Conservation (phyloP, 2,329 filamentous ascomycete species). For the Colletotrichum euphorbiae region DNA sequence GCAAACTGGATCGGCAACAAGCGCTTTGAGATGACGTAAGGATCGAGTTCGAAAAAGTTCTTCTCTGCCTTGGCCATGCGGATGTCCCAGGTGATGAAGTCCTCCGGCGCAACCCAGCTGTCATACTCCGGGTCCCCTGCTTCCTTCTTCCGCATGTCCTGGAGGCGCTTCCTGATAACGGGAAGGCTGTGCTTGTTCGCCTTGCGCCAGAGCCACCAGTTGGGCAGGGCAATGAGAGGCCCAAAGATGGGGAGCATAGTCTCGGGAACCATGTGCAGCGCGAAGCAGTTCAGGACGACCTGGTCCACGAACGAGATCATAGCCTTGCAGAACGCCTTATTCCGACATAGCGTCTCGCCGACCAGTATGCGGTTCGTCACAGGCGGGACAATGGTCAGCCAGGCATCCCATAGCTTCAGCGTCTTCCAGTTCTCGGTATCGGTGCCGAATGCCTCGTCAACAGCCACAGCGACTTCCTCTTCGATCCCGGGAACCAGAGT, state of each 20-base stretch:
- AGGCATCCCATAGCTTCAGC: constrained; percentile 59
- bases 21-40: constrained; percentile 61
- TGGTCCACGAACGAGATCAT: constrained; percentile 63
- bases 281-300: constrained; percentile 57
- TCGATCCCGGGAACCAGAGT: constrained; percentile 55
- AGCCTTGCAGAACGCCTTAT: constrained; percentile 58
- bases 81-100: constrained; percentile 69
- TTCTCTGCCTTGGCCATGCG: constrained; percentile 60
- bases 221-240: constrained; percentile 56
- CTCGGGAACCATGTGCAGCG: constrained; percentile 59
- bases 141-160: constrained; percentile 57
- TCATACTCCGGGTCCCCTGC: constrained; percentile 54
- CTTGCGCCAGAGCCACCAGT: constrained; percentile 60
- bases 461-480: constrained; percentile 52
- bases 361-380: constrained; percentile 59
- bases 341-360: constrained; percentile 52
- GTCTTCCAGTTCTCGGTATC: constrained; percentile 52
- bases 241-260: constrained; percentile 63
- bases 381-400: constrained; percentile 55
- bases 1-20: constrained; percentile 69
- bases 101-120: constrained; percentile 60
- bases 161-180: constrained; percentile 61
- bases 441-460: constrained; percentile 50
- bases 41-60: constrained; percentile 56
- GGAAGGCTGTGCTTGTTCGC: constrained; percentile 57